Evolutionary conservation across 371 early-diverging fungal species (phyloP).

Genomic region (Actinomucor elegans): DNA sequence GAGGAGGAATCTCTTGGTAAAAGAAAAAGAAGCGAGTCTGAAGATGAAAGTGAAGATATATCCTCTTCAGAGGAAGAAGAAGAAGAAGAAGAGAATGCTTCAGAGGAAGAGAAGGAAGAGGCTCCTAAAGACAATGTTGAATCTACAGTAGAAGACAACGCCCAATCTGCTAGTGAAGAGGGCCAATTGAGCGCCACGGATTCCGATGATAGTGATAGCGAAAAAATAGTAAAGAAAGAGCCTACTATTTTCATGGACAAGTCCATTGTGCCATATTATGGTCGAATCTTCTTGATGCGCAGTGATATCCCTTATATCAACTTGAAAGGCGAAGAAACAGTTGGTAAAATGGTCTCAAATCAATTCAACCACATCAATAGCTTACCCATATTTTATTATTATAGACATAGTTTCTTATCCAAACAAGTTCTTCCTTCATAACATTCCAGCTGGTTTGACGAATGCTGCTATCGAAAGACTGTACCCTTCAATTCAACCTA

Average conservation of each 20-base stretch:
- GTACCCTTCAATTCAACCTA: slow-evolving; percentile 40
- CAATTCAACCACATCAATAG: background rate
- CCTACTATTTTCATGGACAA: slow-evolving; percentile 18
- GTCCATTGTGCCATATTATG: slow-evolving; percentile 36
- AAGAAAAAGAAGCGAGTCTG: slow-evolving; percentile 6
- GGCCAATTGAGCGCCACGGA: background rate
- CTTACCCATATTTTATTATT: background rate
- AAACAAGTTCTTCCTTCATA: slow-evolving; percentile 40
- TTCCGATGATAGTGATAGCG: slow-evolving; percentile 20
- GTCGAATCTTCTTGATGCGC: slow-evolving; percentile 49
- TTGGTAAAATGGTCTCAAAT: no score
- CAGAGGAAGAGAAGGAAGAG: slow-evolving; percentile 3
- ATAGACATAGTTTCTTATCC: slow-evolving; percentile 30
- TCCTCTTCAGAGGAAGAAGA: background rate
- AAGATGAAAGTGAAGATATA: background rate
- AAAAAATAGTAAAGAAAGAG: slow-evolving; percentile 14
- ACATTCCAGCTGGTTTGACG: slow-evolving; percentile 40
- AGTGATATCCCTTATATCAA: slow-evolving; percentile 48
- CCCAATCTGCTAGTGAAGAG: slow-evolving; percentile 4
- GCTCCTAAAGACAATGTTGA: background rate
- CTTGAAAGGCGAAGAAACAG: slow-evolving; percentile 40
- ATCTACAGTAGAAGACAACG: background rate
- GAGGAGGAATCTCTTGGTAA: background rate
- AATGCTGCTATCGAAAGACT: slow-evolving; percentile 41
- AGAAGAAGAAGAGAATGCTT: background rate